phyloP scores from a whole-genome alignment of 2,329 filamentous ascomycete genomes.

The Knufia fluminis region DNA sequence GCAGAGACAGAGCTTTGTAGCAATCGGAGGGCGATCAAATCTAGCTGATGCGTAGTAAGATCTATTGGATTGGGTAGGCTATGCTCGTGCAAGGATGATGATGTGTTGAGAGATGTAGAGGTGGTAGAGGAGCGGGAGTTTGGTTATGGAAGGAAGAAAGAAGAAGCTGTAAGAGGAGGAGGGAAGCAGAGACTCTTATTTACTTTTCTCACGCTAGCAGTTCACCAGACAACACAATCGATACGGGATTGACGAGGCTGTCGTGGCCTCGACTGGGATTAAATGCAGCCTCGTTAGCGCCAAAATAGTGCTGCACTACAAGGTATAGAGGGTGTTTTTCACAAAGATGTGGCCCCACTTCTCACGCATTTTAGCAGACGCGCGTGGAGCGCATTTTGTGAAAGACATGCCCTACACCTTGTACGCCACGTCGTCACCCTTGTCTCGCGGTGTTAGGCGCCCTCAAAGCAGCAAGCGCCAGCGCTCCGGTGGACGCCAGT shows the following conservation, averaged over 20 bases:
- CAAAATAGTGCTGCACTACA: no score
- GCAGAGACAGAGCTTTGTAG: constrained; percentile 21
- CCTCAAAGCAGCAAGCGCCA: constrained; percentile 1
- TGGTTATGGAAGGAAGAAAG: constrained; percentile 5
- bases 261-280: background rate
- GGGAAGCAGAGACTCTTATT: constrained; percentile 1
- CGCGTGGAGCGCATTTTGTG: no score
- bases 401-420: background rate
- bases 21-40: constrained; percentile 30
- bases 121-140: constrained; percentile 28
- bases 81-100: constrained; percentile 25
- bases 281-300: no score
- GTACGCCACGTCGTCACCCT: background rate
- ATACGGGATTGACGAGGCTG: background rate
- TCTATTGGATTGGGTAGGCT: constrained; percentile 31
- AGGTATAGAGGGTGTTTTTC: no score
- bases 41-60: constrained; percentile 24
- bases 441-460: background rate
- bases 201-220: background rate
- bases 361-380: no score
- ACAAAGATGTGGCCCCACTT: no score
- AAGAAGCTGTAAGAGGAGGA: background rate
- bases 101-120: constrained; percentile 18
- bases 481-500: background rate
- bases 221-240: constrained; percentile 1